These are phyloP conservation scores for Trichoderma orchidacearum DNA, from an alignment of 495 filamentous ascomycete species.

Conservation along the genomic window DNA sequence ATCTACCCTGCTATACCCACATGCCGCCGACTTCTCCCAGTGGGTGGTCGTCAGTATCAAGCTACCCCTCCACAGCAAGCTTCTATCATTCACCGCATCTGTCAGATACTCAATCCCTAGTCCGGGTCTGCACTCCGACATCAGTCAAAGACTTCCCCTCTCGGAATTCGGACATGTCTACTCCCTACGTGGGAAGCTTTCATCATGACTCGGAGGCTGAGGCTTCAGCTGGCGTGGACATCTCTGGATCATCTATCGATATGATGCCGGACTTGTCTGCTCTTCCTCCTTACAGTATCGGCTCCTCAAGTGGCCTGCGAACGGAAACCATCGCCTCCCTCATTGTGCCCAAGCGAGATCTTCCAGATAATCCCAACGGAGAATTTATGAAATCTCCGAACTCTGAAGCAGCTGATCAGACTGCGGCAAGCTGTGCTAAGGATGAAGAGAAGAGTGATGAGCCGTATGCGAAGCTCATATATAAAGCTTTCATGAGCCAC, in stretches of 20 bases:
- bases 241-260: background rate
- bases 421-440: background rate
- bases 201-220: background rate
- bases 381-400: background rate
- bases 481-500: conserved; percentile 52
- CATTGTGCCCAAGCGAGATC: background rate
- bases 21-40: background rate
- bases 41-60: background rate
- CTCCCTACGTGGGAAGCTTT: background rate
- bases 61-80: background rate
- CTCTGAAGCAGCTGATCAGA: background rate
- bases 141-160: background rate
- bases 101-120: background rate
- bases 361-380: background rate
- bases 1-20: background rate
- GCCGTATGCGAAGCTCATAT: conserved; percentile 80
- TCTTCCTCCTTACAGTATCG: background rate
- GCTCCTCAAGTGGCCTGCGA: background rate
- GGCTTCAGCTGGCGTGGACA: background rate
- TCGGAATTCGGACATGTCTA: background rate
- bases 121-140: background rate
- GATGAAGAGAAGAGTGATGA: conserved; percentile 22
- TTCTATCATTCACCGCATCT: background rate
- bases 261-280: background rate
- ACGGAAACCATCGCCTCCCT: background rate